These are phyloP conservation scores for Xanthoconium purpureum DNA, from an alignment of 768 basidiomycete species.

Conservation along the genomic window DNA sequence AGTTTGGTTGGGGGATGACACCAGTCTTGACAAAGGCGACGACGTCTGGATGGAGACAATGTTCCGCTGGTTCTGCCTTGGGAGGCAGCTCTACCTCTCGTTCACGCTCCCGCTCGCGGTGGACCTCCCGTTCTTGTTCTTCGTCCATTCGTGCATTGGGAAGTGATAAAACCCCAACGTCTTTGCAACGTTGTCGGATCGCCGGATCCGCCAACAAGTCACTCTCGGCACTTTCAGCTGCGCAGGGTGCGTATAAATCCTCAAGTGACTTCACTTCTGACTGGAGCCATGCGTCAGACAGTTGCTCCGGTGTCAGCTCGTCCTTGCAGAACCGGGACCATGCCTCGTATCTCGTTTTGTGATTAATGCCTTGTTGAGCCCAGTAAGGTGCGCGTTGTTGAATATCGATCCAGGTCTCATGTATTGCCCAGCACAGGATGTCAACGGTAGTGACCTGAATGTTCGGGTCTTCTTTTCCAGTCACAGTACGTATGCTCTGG, in stretches of 20 bases:
- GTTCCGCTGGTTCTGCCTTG: background rate
- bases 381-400: too few species aligned
- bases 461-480: conserved; percentile 3
- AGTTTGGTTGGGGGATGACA: too few species aligned
- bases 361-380: conserved; percentile 25
- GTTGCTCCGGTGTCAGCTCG: background rate
- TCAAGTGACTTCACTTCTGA: background rate
- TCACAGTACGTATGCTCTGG: background rate
- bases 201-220: background rate
- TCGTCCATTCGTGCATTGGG: background rate
- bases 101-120: too few species aligned
- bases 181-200: background rate
- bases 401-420: too few species aligned
- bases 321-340: conserved; percentile 9
- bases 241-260: background rate
- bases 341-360: conserved; percentile 5
- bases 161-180: background rate
- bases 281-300: background rate
- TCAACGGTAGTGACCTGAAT: conserved; percentile 17
- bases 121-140: background rate
- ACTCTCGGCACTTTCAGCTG: too few species aligned
- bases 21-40: too few species aligned
- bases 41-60: background rate
- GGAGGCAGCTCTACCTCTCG: background rate
- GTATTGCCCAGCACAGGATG: conserved; percentile 42